A percentile compares a stretch with the other conserved stretches of the same genome.
Evolutionary conservation across 2,329 filamentous ascomycete genomes (phyloP).

Genomic region (Didymellaceae sp.): DNA sequence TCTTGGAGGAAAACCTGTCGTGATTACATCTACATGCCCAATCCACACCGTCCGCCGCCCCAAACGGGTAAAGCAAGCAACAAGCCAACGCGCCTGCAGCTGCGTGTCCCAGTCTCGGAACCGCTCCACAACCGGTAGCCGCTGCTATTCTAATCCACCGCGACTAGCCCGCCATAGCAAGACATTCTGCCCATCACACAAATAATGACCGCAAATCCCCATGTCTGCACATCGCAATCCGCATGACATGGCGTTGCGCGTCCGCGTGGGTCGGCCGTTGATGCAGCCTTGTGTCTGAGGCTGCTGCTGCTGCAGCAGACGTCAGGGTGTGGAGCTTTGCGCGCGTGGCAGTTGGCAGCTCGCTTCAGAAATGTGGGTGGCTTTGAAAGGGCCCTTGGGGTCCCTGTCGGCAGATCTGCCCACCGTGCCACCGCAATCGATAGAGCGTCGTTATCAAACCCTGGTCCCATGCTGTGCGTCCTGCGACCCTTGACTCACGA

Average conservation of each 20-base stretch:
- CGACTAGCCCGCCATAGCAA: not conserved
- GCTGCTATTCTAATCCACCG: not conserved
- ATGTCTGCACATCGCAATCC: conserved; percentile 3
- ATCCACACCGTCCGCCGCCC: not conserved
- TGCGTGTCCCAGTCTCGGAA: not conserved
- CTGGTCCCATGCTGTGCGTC: not conserved
- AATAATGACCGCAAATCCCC: too few species aligned
- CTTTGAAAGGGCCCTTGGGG: too few species aligned
- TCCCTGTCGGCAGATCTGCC: not conserved
- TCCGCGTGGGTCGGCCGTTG: conserved; percentile 1
- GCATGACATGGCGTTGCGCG: not conserved
- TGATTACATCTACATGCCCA: conserved; percentile 1
- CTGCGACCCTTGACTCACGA: not conserved
- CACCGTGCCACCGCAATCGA: not conserved
- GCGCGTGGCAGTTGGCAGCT: conserved; percentile 1
- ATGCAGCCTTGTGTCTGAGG: not conserved
- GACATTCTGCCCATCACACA: not conserved
- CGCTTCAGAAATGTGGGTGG: conserved; percentile 8
- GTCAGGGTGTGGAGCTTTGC: not conserved
- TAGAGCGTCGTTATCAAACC: not conserved
- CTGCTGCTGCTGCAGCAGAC: not conserved
- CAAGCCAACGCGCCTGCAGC: not conserved
- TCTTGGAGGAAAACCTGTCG: not conserved
- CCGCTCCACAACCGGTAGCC: not conserved
- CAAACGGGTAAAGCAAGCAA: too few species aligned